These are phyloP conservation scores for Camelina hispida DNA, from an alignment of 345 rosid species.

Conservation along the genomic window DNA sequence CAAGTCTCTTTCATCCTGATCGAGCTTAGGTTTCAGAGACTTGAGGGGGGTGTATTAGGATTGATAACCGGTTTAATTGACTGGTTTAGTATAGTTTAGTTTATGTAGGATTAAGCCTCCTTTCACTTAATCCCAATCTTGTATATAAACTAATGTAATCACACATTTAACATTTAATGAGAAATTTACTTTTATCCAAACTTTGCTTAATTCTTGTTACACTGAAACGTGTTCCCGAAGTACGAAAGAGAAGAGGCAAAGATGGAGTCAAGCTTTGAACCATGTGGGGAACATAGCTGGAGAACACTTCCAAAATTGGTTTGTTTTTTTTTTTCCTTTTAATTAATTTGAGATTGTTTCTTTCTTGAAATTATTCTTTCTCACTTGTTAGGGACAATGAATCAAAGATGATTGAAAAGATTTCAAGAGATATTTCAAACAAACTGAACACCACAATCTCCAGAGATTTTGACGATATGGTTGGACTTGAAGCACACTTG, in stretches of 20 bases:
- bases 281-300: not conserved
- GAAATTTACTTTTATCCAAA: too few relatives aligned
- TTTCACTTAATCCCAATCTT: too few relatives aligned
- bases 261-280: conserved; percentile 1
- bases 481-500: not conserved
- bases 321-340: not conserved
- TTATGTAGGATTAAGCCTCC: too few relatives aligned
- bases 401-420: not conserved
- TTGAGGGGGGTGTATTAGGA: too few relatives aligned
- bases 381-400: not conserved
- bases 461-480: not conserved
- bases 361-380: not conserved
- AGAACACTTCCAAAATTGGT: not conserved
- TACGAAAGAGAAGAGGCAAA: not conserved
- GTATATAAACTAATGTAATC: too few relatives aligned
- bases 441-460: not conserved
- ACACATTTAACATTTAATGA: too few relatives aligned
- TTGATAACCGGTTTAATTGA: too few relatives aligned
- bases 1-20: too few relatives aligned
- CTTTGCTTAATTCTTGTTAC: too few relatives aligned
- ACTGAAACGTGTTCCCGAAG: too few relatives aligned
- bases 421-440: not conserved
- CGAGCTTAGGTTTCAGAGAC: too few relatives aligned
- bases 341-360: not conserved
- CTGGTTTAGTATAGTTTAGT: too few relatives aligned